Evolutionary conservation across 176 grass and related monocot genomes (phyloP), one percentile per base, ranked within the genome.

Genomic region (Oryza officinalis): DNA sequence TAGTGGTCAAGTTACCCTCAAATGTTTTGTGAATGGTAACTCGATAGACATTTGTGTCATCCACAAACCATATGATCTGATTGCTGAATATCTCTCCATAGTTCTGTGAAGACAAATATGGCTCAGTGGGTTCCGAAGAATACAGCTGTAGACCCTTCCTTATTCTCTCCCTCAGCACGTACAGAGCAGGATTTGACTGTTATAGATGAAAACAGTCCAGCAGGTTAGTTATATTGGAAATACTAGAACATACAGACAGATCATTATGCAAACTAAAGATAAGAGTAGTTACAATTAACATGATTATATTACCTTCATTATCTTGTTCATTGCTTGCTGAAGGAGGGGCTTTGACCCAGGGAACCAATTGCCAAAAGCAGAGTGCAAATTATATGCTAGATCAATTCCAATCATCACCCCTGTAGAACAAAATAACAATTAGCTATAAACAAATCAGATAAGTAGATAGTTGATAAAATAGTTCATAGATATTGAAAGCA

Each of bases 31-130:
- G 96, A 83, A 95, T 98, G 66, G 96, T 98, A 31, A 98, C 96
- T 61, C 96, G 87, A 38, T 98, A 98, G 6, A 98, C 93, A 90
- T 98, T 98, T 45, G 96, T 98, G 83, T 98, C 96, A 83, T 98
- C 96, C 63, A 98, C 96, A 87, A 98, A 98, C 96, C 93, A 98
- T 93, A 98, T 98, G 80, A 98, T 98, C 68, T 98, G 96, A 67
- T 98, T 98, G 85, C 96, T 98, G 85, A 98, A 98, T 76, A 98
- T 98, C 85, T 98, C 96, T 80, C 93, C 96, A 72, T 98, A 98
- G 70, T 98, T 98, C 59, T 98, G 96, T 49, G 96, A 98, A 88
- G 96, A 98, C 46, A 98, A 74, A 83, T 98, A 98, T 63, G 96
- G 96, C 65, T 98, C 96, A 6, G 96, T 98, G 18, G 96, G 96